These are phyloP conservation scores for Lepidium sativum DNA, from an alignment of 345 rosid species.

Conservation along the genomic window DNA sequence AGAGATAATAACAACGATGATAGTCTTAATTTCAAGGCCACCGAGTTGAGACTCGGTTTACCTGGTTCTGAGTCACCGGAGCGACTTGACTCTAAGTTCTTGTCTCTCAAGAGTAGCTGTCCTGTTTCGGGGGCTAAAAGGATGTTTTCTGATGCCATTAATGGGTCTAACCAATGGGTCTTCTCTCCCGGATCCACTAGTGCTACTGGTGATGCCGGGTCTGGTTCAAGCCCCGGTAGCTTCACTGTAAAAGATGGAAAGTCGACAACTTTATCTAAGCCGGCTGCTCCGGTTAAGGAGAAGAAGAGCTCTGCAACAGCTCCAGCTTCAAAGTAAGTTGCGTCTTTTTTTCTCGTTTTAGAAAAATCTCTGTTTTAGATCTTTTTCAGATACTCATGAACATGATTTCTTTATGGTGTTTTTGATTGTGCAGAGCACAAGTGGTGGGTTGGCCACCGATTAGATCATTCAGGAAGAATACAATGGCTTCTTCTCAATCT, in stretches of 20 bases:
- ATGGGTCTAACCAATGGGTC: constrained; percentile 42
- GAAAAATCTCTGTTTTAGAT: neutral
- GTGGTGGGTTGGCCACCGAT: constrained; percentile 91
- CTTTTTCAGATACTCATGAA: neutral
- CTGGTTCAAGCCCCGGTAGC: constrained; percentile 10
- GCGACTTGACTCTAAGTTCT: constrained; percentile 24
- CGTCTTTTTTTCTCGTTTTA: neutral
- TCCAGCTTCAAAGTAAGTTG: constrained; percentile 44
- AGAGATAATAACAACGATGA: neutral
- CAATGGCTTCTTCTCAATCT: constrained; percentile 56
- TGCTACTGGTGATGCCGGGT: constrained; percentile 18
- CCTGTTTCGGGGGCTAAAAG: constrained; percentile 48
- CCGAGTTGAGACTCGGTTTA: constrained; percentile 74
- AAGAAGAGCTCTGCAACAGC: constrained; percentile 39
- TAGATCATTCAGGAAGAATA: constrained; percentile 62
- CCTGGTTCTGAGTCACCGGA: constrained; percentile 67
- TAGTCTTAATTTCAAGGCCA: constrained; percentile 48
- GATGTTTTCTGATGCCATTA: constrained; percentile 48
- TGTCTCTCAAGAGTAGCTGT: constrained; percentile 31
- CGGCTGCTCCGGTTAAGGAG: constrained; percentile 29
- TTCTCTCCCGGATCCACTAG: constrained; percentile 37
- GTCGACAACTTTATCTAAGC: constrained; percentile 27
- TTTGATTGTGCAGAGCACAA: constrained; percentile 41
- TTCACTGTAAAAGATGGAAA: constrained; percentile 34
- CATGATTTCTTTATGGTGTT: neutral